These are phyloP conservation scores for Talaromyces sp. DNA, from an alignment of 2,329 filamentous ascomycete species.

Conservation along the genomic window DNA sequence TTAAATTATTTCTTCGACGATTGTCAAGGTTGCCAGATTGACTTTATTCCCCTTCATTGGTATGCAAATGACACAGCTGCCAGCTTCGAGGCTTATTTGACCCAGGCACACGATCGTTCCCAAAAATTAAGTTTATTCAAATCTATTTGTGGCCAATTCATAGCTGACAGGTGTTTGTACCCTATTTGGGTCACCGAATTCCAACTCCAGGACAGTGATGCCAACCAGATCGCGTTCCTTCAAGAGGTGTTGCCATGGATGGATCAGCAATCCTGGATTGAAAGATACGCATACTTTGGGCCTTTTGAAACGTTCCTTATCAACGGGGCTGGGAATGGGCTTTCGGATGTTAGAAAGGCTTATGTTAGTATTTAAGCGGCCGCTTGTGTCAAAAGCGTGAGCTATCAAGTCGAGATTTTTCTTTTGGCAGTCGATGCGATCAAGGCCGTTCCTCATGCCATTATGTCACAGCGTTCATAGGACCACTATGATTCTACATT, in stretches of 20 bases:
- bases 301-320: not conserved
- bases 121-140: not conserved
- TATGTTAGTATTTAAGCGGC: not conserved
- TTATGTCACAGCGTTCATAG: no score
- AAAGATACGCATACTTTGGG: not conserved
- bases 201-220: not conserved
- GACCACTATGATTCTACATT: no score
- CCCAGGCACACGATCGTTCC: not conserved
- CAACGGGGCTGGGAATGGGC: not conserved
- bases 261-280: not conserved
- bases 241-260: not conserved
- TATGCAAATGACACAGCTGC: not conserved
- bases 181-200: not conserved
- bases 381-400: not conserved
- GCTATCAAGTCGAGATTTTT: not conserved
- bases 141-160: not conserved
- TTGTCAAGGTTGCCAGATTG: not conserved
- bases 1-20: not conserved
- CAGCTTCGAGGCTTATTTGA: not conserved
- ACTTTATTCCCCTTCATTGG: not conserved
- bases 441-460: not conserved
- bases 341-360: not conserved
- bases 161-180: not conserved
- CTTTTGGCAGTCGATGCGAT: not conserved
- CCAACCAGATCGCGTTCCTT: not conserved